Percentiles rank a stretch among this genome's conserved stretches.
Conservation (phyloP, 2,329 filamentous ascomycete genomes). For the Ambrosiella cleistominuta region DNA sequence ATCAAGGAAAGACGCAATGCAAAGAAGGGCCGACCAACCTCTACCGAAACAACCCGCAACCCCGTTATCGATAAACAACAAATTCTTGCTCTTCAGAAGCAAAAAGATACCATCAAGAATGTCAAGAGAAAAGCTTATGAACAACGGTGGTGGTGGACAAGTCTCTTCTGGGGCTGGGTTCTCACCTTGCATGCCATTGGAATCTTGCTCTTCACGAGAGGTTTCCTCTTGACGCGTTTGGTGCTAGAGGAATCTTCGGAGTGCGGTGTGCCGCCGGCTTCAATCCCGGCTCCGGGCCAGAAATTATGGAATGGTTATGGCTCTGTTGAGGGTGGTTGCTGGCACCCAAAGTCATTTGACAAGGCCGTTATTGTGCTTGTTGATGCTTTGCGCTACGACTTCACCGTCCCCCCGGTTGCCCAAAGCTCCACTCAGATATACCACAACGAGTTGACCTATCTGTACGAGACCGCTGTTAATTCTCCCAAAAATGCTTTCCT, state of each 20-base stretch:
- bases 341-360: conserved; percentile 87
- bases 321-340: conserved; percentile 54
- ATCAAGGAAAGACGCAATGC: conserved; percentile 28
- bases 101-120: conserved; percentile 5
- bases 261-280: conserved; percentile 51
- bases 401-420: conserved; percentile 62
- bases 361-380: conserved; percentile 82
- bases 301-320: conserved; percentile 23
- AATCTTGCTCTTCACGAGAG: conserved; percentile 83
- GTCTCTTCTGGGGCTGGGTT: conserved; percentile 53
- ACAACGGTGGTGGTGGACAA: conserved; percentile 37
- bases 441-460: conserved; percentile 72
- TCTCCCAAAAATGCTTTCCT: conserved; percentile 72
- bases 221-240: conserved; percentile 77
- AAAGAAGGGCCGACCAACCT: conserved; percentile 7
- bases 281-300: conserved; percentile 18
- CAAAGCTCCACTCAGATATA: conserved; percentile 34
- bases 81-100: conserved; percentile 2
- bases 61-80: conserved; percentile 5
- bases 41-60: neutral
- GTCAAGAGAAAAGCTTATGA: conserved; percentile 23
- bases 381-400: conserved; percentile 91
- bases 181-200: conserved; percentile 60
- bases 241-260: conserved; percentile 61
- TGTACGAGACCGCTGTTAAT: conserved; percentile 64